phyloP scores from a whole-genome alignment of 2,329 filamentous ascomycete genomes.

The Aspergillus tanneri region DNA sequence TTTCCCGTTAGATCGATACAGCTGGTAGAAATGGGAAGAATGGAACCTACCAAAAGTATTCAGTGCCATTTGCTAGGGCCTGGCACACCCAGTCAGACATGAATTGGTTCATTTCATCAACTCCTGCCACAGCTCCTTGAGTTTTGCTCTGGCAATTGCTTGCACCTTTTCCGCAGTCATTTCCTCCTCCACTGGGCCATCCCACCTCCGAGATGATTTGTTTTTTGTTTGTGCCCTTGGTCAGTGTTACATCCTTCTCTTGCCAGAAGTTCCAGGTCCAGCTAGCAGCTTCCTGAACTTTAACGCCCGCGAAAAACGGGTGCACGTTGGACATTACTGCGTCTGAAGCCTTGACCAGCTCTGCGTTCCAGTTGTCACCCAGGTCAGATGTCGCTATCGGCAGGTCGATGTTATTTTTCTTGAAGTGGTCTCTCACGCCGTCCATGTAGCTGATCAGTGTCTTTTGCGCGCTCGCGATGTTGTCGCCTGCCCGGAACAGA shows the following conservation, averaged over 20 bases:
- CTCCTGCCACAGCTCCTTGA: conserved; percentile 71
- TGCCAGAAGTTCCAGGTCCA: conserved; percentile 89
- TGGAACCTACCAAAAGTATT: conserved; percentile 79
- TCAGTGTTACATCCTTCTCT: conserved; percentile 64
- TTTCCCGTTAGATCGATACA: conserved; percentile 15
- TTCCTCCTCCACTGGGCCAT: conserved; percentile 84
- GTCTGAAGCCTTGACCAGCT: conserved; percentile 70
- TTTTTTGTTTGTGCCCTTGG: conserved; percentile 59
- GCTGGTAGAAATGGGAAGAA: background rate
- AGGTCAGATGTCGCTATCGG: conserved; percentile 86
- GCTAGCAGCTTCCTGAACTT: conserved; percentile 63
- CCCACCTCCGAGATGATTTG: conserved; percentile 89
- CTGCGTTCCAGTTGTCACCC: conserved; percentile 77
- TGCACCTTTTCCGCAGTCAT: conserved; percentile 63
- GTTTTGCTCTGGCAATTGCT: conserved; percentile 55
- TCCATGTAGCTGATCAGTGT: conserved; percentile 64
- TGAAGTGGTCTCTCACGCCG: conserved; percentile 71
- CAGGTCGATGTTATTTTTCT: conserved; percentile 63
- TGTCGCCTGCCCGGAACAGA: conserved; percentile 51
- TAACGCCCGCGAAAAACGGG: conserved; percentile 85
- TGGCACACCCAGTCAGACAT: conserved; percentile 83
- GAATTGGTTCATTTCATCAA: conserved; percentile 80
- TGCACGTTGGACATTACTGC: conserved; percentile 96
- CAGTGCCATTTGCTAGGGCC: conserved; percentile 74
- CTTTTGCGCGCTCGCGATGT: conserved; percentile 63